A percentile compares a stretch with the other conserved stretches of the same genome.
phyloP scores from a whole-genome alignment of 805 yeast genomes.

The Schizosaccharomyces lindneri region DNA sequence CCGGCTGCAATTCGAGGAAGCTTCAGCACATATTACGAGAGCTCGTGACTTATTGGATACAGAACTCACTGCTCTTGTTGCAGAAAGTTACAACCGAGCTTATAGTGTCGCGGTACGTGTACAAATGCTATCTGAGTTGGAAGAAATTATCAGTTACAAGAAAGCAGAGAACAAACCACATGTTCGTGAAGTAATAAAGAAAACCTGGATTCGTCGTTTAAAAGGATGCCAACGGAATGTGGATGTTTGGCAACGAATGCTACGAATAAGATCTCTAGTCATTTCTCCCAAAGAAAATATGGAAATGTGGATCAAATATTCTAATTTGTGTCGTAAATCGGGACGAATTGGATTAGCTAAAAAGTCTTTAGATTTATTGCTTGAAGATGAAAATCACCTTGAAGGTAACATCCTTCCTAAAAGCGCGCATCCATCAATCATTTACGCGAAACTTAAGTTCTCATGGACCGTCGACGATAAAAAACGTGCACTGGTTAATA shows the following conservation, averaged over 20 bases:
- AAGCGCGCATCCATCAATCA: constrained; percentile 86
- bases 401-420: constrained; percentile 13
- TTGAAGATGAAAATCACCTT: constrained; percentile 46
- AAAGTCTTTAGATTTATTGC: constrained; percentile 54
- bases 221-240: constrained; percentile 90
- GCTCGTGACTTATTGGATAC: constrained; percentile 82
- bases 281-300: constrained; percentile 87
- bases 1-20: constrained; percentile 61
- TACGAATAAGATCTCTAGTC: constrained; percentile 77
- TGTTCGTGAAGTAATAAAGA: constrained; percentile 49
- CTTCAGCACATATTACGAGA: constrained; percentile 46
- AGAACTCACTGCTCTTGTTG: constrained; percentile 78
- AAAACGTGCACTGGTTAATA: constrained; percentile 59
- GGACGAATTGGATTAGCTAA: constrained; percentile 84
- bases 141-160: constrained; percentile 79
- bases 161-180: constrained; percentile 63
- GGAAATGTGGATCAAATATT: constrained; percentile 96
- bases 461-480: constrained; percentile 92
- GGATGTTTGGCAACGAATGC: constrained; percentile 94
- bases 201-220: constrained; percentile 82
- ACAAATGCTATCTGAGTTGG: constrained; percentile 90
- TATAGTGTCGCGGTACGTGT: constrained; percentile 90
- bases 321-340: constrained; percentile 81
- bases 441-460: constrained; percentile 85
- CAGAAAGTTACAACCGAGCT: constrained; percentile 90